Conservation (phyloP, 2,329 filamentous ascomycete species). For the Nectriaceae sp. region DNA sequence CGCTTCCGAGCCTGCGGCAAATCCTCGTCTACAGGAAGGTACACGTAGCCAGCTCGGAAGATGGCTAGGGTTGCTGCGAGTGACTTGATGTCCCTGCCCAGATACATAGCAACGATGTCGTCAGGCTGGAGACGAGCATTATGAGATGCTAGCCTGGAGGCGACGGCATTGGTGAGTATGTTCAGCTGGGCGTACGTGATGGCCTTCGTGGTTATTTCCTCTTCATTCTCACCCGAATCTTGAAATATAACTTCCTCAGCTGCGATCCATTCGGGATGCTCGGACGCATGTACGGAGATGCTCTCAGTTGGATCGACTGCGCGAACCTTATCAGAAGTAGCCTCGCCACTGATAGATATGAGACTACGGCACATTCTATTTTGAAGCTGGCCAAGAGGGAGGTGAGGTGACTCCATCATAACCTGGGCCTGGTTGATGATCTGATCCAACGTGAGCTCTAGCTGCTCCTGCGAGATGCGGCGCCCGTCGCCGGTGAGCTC, state of each 20-base stretch:
- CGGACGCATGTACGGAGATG: slow-evolving; percentile 45
- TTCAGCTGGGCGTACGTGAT: slow-evolving; percentile 64
- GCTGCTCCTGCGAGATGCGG: slow-evolving; percentile 19
- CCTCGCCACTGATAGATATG: background rate
- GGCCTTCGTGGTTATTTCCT: slow-evolving; percentile 37
- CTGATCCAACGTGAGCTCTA: slow-evolving; percentile 24
- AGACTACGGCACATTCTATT: background rate
- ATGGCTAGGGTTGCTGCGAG: slow-evolving; percentile 66
- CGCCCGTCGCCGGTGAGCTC: slow-evolving; percentile 24
- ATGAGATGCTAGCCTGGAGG: slow-evolving; percentile 34
- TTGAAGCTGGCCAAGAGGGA: background rate
- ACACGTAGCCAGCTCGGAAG: slow-evolving; percentile 63
- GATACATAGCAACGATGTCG: slow-evolving; percentile 59
- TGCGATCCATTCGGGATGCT: slow-evolving; percentile 52
- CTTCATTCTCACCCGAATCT: slow-evolving; percentile 31
- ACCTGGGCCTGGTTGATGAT: slow-evolving; percentile 17
- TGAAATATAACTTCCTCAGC: slow-evolving; percentile 52
- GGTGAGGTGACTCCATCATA: background rate
- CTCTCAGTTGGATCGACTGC: slow-evolving; percentile 21
- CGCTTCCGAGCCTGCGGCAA: slow-evolving; percentile 59
- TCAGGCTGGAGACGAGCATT: slow-evolving; percentile 45
- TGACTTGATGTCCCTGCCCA: slow-evolving; percentile 65
- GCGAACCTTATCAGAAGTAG: background rate
- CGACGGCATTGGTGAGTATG: slow-evolving; percentile 55
- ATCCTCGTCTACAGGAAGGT: slow-evolving; percentile 62